phyloP scores from a whole-genome alignment of 169 alveolate species.

The Perkinsus chesapeaki region DNA sequence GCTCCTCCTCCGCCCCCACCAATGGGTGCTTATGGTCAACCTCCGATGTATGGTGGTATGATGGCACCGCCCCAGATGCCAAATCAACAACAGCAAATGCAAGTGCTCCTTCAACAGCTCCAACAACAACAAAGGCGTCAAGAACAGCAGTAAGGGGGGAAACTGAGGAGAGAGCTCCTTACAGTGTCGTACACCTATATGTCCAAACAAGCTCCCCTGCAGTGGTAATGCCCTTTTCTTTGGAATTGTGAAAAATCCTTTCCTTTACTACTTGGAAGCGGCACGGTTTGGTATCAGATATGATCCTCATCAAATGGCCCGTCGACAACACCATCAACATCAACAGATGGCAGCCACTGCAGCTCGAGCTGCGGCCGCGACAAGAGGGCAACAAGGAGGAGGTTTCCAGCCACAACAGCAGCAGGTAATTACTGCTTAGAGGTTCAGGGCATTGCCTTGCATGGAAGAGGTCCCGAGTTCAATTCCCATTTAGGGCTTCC shows the following conservation, averaged over 20 bases:
- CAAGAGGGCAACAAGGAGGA: background rate
- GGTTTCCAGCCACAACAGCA: background rate
- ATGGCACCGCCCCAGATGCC: background rate
- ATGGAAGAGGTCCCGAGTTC: background rate
- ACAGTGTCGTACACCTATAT: too few relatives aligned
- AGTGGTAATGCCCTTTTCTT: too few relatives aligned
- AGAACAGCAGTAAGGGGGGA: background rate
- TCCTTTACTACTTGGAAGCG: too few relatives aligned
- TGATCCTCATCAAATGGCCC: background rate
- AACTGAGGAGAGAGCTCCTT: too few relatives aligned
- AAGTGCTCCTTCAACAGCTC: background rate
- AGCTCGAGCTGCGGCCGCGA: background rate
- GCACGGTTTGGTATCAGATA: background rate
- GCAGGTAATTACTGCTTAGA: background rate
- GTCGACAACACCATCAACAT: background rate
- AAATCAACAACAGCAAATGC: background rate
- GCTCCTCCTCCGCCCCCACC: background rate
- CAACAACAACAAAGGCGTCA: background rate
- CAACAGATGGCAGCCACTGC: background rate
- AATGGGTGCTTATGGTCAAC: background rate
- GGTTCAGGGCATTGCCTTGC: background rate
- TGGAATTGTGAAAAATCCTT: too few relatives aligned
- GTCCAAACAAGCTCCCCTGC: too few relatives aligned
- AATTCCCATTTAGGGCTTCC: background rate
- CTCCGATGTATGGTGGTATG: background rate